Evolutionary conservation across 1,139 yeast genomes (phyloP).

Genomic region (Candida gigantensis): DNA sequence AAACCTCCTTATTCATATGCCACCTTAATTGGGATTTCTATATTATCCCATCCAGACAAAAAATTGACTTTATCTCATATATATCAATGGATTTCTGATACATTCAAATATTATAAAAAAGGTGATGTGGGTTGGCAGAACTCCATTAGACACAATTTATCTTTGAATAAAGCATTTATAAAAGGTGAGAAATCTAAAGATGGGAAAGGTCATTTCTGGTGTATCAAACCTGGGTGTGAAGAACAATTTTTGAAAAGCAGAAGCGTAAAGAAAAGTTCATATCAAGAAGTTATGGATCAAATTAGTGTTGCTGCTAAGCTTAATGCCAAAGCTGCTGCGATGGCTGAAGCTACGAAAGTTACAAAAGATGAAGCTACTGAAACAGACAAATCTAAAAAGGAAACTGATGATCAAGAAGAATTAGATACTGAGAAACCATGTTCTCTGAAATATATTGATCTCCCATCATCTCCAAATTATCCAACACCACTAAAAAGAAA

Average conservation of each 20-base stretch:
- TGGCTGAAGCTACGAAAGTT: constrained; percentile 4
- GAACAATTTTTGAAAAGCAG: constrained; percentile 74
- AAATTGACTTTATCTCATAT: constrained; percentile 87
- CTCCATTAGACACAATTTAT: constrained; percentile 82
- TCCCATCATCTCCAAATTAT: constrained; percentile 39
- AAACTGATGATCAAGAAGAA: no score
- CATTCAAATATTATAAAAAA: constrained; percentile 79
- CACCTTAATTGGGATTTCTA: constrained; percentile 90
- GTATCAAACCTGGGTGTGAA: constrained; percentile 80
- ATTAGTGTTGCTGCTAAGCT: constrained; percentile 22
- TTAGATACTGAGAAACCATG: no score
- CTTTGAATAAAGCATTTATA: constrained; percentile 82
- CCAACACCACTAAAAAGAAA: constrained; percentile 10
- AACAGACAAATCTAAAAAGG: constrained; percentile 1
- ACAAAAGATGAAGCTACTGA: constrained; percentile 2
- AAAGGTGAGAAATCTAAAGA: constrained; percentile 92
- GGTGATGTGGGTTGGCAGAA: constrained; percentile 96
- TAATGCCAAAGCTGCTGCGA: constrained; percentile 13
- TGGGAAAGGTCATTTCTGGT: constrained; percentile 98
- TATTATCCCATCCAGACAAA: constrained; percentile 77
- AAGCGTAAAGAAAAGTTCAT: constrained; percentile 46
- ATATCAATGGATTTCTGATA: constrained; percentile 88
- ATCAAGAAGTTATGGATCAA: constrained; percentile 50
- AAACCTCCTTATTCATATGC: constrained; percentile 98
- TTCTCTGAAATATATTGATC: no score